These are phyloP conservation scores for Stephania japonica DNA, from an alignment of 164 flowering plant species.

Conservation along the genomic window DNA sequence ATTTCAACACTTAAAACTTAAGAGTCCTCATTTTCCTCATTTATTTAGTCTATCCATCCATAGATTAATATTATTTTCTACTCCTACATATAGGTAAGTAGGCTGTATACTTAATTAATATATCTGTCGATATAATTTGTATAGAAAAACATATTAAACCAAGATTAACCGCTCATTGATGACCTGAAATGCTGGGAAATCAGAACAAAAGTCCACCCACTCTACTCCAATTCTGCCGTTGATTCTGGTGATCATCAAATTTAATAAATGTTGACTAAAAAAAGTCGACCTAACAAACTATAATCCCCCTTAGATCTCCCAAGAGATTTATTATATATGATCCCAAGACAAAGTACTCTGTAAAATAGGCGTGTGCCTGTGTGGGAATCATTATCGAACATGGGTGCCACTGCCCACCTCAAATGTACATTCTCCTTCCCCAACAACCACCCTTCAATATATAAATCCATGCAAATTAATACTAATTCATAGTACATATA, in stretches of 20 bases:
- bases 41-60: too few species aligned
- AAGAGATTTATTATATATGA: neutral
- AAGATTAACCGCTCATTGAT: neutral
- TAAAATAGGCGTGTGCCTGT: neutral
- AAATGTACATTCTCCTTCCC: neutral
- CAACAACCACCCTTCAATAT: constrained; percentile 9
- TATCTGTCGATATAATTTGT: too few species aligned
- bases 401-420: constrained; percentile 45
- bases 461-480: neutral
- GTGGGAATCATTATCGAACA: constrained; percentile 65
- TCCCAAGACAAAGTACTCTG: neutral
- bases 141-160: neutral
- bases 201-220: neutral
- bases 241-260: neutral
- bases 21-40: too few species aligned
- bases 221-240: neutral
- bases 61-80: too few species aligned
- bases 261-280: neutral
- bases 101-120: too few species aligned
- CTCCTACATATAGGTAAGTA: too few species aligned
- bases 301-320: neutral
- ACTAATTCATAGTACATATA: too few species aligned
- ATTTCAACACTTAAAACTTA: too few species aligned
- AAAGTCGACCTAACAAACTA: neutral
- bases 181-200: neutral